A percentile compares a stretch with the other conserved stretches of the same genome.
Conservation (phyloP, 768 basidiomycete species). For the Leucosporidium creatinivorum region DNA sequence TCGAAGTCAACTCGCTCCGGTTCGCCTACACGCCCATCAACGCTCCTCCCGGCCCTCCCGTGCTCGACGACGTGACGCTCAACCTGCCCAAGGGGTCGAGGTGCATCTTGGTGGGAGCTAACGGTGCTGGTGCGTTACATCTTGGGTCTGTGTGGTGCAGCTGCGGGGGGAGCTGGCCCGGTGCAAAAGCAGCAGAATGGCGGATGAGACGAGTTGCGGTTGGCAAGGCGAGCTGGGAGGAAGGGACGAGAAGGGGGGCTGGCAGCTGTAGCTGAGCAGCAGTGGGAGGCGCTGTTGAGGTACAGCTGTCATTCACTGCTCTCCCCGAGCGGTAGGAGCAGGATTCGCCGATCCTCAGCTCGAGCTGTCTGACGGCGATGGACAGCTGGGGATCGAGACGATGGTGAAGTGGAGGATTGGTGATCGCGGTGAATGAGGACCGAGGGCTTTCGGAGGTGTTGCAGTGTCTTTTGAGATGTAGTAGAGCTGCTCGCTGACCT, state of each 20-base stretch:
- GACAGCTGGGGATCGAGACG: too few species aligned
- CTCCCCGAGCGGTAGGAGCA: too few species aligned
- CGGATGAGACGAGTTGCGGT: not conserved
- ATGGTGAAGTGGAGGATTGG: too few species aligned
- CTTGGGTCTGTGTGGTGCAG: not conserved
- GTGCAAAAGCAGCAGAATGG: too few species aligned
- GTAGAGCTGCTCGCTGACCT: too few species aligned
- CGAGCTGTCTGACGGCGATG: too few species aligned
- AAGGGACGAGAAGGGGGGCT: not conserved
- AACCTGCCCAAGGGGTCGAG: conserved; percentile 65
- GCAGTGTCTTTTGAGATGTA: too few species aligned
- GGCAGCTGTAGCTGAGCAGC: not conserved
- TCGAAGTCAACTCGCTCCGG: conserved; percentile 37
- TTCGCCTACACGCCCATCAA: conserved; percentile 51
- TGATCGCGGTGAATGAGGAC: too few species aligned
- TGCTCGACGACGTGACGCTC: conserved; percentile 61
- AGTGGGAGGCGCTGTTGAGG: conserved; percentile 40
- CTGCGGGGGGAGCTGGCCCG: not conserved
- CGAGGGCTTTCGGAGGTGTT: too few species aligned
- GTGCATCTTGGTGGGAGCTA: conserved; percentile 82
- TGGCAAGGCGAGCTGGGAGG: not conserved
- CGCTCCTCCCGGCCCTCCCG: conserved; percentile 44
- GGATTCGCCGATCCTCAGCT: too few species aligned
- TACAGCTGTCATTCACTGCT: not conserved
- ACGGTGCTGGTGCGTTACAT: conserved; percentile 65